phyloP scores from a whole-genome alignment of 1,284 basidiomycete species.

The Amylostereum areolatum region DNA sequence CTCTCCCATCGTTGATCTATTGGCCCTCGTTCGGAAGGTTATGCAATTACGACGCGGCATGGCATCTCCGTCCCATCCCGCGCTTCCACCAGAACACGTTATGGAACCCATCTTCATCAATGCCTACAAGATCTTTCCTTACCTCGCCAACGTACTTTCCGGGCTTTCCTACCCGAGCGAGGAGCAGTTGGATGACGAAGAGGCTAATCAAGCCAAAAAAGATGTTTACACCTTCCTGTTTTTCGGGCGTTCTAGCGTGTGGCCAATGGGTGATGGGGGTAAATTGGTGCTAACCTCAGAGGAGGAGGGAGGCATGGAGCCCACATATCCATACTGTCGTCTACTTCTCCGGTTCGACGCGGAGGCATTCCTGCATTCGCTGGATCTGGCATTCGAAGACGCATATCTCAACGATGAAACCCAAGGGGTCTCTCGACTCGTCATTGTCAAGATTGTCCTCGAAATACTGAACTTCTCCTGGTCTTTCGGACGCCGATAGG shows the following conservation, averaged over 20 bases:
- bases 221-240: conserved; percentile 81
- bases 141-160: conserved; percentile 81
- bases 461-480: conserved; percentile 59
- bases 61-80: conserved; percentile 19
- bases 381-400: conserved; percentile 96
- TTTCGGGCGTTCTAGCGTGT: conserved; percentile 72
- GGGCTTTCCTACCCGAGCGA: conserved; percentile 87
- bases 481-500: conserved; percentile 54
- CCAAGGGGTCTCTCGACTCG: conserved; percentile 66
- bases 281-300: conserved; percentile 68
- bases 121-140: conserved; percentile 91
- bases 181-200: conserved; percentile 59
- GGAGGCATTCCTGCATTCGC: conserved; percentile 89
- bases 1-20: conserved; percentile 82
- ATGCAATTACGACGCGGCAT: conserved; percentile 43
- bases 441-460: conserved; percentile 81
- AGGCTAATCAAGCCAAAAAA: conserved; percentile 61
- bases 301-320: conserved; percentile 65
- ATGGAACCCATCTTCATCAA: conserved; percentile 63
- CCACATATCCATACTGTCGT: conserved; percentile 85
- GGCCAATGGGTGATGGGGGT: conserved; percentile 71
- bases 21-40: conserved; percentile 71
- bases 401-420: conserved; percentile 80
- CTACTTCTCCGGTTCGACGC: conserved; percentile 86
- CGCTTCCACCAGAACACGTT: conserved; percentile 30